Percentiles rank a stretch among this genome's conserved stretches.
phyloP scores from a whole-genome alignment of 768 basidiomycete genomes.

The Tricholoma flavovirens region DNA sequence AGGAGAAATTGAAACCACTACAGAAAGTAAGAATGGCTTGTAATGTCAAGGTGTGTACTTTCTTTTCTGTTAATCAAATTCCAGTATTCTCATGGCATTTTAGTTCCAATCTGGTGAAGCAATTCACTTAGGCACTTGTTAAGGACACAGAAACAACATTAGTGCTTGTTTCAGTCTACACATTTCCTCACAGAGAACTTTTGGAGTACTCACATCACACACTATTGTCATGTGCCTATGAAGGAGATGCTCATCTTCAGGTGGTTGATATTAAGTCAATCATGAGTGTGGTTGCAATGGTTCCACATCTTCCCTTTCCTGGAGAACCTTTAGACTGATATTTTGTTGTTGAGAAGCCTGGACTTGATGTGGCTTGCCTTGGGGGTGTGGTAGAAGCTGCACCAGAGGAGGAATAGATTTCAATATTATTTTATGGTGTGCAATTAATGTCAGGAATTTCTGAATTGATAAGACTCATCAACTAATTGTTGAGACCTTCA shows the following conservation, averaged over 20 bases:
- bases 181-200: neutral
- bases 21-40: neutral
- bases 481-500: too few relatives aligned
- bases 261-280: constrained; percentile 5
- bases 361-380: too few relatives aligned
- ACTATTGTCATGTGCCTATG: neutral
- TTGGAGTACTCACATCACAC: neutral
- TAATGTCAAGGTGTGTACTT: too few relatives aligned
- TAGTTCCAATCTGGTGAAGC: too few relatives aligned
- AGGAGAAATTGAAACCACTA: neutral
- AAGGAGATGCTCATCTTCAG: neutral
- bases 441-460: too few relatives aligned
- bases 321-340: neutral
- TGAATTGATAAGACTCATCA: too few relatives aligned
- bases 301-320: constrained; percentile 1
- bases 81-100: too few relatives aligned
- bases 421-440: too few relatives aligned
- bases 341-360: neutral
- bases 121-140: neutral
- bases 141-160: neutral
- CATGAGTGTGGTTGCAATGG: constrained; percentile 5
- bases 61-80: too few relatives aligned
- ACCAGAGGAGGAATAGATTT: too few relatives aligned
- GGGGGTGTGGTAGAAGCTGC: too few relatives aligned
- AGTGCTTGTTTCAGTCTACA: constrained; percentile 1